A percentile compares a stretch with the other conserved stretches of the same genome.
Evolutionary conservation across 768 basidiomycete species (phyloP).

Genomic region (Macrolepiota fuliginosa): DNA sequence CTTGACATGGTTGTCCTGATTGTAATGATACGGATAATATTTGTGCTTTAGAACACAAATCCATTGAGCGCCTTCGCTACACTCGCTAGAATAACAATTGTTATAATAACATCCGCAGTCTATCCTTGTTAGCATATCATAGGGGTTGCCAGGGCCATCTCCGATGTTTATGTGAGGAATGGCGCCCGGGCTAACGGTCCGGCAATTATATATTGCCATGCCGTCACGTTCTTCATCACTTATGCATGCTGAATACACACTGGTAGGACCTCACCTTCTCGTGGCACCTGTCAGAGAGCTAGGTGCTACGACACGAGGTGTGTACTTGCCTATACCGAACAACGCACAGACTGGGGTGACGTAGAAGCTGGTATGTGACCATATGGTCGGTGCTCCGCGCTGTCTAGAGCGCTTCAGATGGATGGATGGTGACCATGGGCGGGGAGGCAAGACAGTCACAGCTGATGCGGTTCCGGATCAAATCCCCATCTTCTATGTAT

Average conservation of each 20-base stretch:
- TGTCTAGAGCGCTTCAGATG: constrained; percentile 22
- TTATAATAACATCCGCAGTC: no score
- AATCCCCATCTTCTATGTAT: constrained; percentile 35
- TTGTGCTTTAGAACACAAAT: no score
- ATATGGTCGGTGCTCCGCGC: not conserved
- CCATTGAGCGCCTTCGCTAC: no score
- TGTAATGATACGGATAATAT: no score
- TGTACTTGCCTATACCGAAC: constrained; percentile 25
- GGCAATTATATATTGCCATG: constrained; percentile 23
- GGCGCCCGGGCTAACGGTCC: constrained; percentile 26
- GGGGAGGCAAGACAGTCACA: constrained; percentile 25
- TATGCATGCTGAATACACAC: not conserved
- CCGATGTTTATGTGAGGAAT: constrained; percentile 24
- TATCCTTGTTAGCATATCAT: no score
- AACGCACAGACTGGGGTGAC: constrained; percentile 18
- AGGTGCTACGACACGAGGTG: constrained; percentile 25
- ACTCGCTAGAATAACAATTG: no score
- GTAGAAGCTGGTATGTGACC: constrained; percentile 29
- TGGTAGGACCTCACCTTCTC: constrained; percentile 29
- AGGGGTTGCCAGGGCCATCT: no score
- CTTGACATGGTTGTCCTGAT: no score
- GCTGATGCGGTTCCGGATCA: constrained; percentile 27
- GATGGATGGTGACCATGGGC: constrained; percentile 27
- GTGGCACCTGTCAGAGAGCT: constrained; percentile 31
- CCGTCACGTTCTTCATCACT: not conserved